These are phyloP conservation scores for Kentomonas sorsogonicus DNA, from an alignment of 208 protist genomes.

Conservation along the genomic window DNA sequence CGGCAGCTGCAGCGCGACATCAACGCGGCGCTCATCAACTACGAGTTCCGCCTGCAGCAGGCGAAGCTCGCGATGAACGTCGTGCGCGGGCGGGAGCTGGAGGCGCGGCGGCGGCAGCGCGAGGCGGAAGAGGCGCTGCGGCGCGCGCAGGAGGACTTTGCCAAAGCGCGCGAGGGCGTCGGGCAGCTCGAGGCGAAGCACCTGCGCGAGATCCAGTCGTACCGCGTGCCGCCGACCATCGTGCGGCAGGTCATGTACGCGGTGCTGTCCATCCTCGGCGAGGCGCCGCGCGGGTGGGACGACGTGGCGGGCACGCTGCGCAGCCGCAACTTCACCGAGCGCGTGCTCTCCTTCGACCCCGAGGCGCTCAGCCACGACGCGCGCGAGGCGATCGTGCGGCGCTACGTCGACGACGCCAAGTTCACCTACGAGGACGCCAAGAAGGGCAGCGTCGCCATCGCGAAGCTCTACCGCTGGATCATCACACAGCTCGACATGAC, in stretches of 20 bases:
- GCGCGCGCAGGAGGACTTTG: constrained; percentile 27
- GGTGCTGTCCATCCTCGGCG: constrained; percentile 51
- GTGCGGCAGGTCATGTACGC: constrained; percentile 65
- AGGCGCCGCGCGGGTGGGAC: constrained; percentile 29
- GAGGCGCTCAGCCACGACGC: constrained; percentile 17
- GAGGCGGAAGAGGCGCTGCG: constrained; percentile 20
- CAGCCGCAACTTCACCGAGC: constrained; percentile 31
- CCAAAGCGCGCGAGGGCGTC: constrained; percentile 33
- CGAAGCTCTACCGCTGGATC: constrained; percentile 51
- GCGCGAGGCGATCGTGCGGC: constrained; percentile 16
- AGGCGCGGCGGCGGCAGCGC: constrained; percentile 15
- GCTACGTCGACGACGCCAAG: constrained; percentile 25
- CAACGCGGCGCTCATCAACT: no score
- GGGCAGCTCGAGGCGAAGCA: constrained; percentile 35
- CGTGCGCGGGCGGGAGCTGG: constrained; percentile 10
- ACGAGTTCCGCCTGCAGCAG: constrained; percentile 15
- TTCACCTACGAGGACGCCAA: constrained; percentile 51
- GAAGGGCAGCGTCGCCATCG: constrained; percentile 50
- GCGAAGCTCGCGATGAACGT: constrained; percentile 1
- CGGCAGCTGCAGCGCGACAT: constrained; percentile 12
- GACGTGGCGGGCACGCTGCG: constrained; percentile 36
- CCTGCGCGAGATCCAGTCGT: constrained; percentile 55
- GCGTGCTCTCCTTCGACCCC: constrained; percentile 38
- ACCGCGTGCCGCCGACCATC: constrained; percentile 53
- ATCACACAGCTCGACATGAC: constrained; percentile 37